phyloP scores from a whole-genome alignment of 768 basidiomycete species.

The Dioszegia hungarica region DNA sequence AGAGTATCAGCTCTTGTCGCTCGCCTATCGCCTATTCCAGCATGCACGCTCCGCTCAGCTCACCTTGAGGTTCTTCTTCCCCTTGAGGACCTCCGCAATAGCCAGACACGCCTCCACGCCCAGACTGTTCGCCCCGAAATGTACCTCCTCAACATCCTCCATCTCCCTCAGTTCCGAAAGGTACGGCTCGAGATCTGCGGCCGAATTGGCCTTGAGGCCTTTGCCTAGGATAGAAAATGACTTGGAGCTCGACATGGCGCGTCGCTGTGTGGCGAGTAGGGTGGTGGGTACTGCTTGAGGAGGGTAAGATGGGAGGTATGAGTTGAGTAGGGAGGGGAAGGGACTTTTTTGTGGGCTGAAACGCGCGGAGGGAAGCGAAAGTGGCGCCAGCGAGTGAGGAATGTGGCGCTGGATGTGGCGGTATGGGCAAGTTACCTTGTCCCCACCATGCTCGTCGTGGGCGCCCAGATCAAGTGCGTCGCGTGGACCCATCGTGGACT shows the following conservation, averaged over 20 bases:
- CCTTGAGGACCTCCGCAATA: constrained; percentile 70
- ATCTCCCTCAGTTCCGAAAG: constrained; percentile 53
- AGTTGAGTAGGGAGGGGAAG: too few species aligned
- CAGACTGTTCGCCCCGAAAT: constrained; percentile 88
- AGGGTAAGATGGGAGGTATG: not conserved
- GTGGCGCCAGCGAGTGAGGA: too few species aligned
- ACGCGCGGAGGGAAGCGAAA: too few species aligned
- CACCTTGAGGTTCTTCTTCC: constrained; percentile 67
- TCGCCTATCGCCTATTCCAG: not conserved
- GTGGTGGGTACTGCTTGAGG: not conserved
- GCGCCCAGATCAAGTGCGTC: too few species aligned
- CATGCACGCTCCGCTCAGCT: constrained; percentile 27
- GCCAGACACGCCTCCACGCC: constrained; percentile 84
- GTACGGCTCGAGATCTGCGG: constrained; percentile 69
- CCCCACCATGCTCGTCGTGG: too few species aligned
- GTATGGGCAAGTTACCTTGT: too few species aligned
- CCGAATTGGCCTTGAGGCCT: constrained; percentile 73
- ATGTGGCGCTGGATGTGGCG: too few species aligned
- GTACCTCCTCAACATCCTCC: constrained; percentile 76
- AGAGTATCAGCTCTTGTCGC: not conserved
- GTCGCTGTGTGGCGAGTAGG: not conserved
- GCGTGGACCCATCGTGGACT: too few species aligned
- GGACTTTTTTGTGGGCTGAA: too few species aligned
- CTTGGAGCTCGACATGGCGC: constrained; percentile 18
- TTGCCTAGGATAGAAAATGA: constrained; percentile 60